phyloP scores from a whole-genome alignment of 1,284 basidiomycete genomes.

The Chalciporus sp. region DNA sequence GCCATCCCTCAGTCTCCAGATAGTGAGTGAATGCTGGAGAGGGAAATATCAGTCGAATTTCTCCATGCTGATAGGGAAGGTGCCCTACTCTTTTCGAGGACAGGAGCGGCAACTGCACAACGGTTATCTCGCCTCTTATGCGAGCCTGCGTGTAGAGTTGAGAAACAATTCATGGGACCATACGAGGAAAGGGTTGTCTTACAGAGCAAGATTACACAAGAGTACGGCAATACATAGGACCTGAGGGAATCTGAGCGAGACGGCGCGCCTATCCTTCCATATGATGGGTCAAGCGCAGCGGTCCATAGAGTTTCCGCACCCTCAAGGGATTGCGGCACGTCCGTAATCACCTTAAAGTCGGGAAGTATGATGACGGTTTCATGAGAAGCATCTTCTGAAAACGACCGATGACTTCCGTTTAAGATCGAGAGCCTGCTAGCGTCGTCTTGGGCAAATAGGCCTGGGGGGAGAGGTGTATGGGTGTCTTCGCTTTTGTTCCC shows the following conservation, averaged over 20 bases:
- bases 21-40: conserved; percentile 58
- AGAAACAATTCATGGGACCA: background rate
- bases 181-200: conserved; percentile 28
- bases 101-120: conserved; percentile 83
- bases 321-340: conserved; percentile 60
- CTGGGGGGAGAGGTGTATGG: conserved; percentile 38
- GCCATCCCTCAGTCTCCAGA: conserved; percentile 70
- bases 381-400: conserved; percentile 57
- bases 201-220: conserved; percentile 82
- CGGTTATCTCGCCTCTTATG: conserved; percentile 91
- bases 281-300: conserved; percentile 57
- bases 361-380: conserved; percentile 87
- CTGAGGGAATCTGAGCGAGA: conserved; percentile 50
- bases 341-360: conserved; percentile 82
- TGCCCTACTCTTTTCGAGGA: conserved; percentile 73
- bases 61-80: background rate
- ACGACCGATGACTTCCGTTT: conserved; percentile 76
- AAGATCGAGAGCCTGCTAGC: conserved; percentile 70
- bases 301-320: conserved; percentile 76
- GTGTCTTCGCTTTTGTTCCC: conserved; percentile 17
- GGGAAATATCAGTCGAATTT: conserved; percentile 6
- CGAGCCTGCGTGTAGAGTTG: conserved; percentile 61
- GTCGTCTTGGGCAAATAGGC: conserved; percentile 59
- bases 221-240: conserved; percentile 77
- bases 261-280: conserved; percentile 46